phyloP scores from a whole-genome alignment of 148 eudicot genomes.

The Rheum nobile region DNA sequence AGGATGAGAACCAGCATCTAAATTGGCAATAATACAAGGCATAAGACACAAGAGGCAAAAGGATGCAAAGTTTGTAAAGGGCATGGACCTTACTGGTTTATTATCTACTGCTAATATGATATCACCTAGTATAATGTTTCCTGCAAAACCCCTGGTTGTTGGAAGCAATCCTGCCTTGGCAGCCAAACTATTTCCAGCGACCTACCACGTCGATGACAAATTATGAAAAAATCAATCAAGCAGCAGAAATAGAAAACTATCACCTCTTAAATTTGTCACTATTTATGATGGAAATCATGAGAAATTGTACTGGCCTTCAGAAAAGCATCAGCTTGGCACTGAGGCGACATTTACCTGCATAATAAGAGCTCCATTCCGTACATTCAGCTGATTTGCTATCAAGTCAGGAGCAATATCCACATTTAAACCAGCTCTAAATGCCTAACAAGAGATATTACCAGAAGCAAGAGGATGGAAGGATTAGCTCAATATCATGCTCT shows the following conservation, averaged over 20 bases:
- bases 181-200: slow-evolving; percentile 74
- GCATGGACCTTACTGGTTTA: slow-evolving; percentile 53
- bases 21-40: neutral
- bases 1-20: neutral
- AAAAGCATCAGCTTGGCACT: neutral
- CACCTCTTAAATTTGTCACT: neutral
- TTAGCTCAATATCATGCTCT: neutral
- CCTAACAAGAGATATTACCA: slow-evolving; percentile 27
- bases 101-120: slow-evolving; percentile 66
- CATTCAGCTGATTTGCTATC: slow-evolving; percentile 83
- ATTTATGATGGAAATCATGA: neutral
- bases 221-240: neutral
- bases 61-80: neutral
- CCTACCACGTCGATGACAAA: slow-evolving; percentile 31
- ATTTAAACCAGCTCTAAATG: slow-evolving; percentile 73
- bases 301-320: neutral
- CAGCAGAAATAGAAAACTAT: neutral
- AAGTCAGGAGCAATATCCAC: slow-evolving; percentile 81
- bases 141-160: slow-evolving; percentile 92
- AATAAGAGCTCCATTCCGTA: slow-evolving; percentile 89
- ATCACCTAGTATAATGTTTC: slow-evolving; percentile 87
- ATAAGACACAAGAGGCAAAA: neutral
- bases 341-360: slow-evolving; percentile 35
- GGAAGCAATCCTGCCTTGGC: slow-evolving; percentile 90
- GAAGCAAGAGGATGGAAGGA: neutral